Base-by-base conservation (phyloP, 2,329 filamentous ascomycete species). In the Fusarium mangiferae region DNA sequence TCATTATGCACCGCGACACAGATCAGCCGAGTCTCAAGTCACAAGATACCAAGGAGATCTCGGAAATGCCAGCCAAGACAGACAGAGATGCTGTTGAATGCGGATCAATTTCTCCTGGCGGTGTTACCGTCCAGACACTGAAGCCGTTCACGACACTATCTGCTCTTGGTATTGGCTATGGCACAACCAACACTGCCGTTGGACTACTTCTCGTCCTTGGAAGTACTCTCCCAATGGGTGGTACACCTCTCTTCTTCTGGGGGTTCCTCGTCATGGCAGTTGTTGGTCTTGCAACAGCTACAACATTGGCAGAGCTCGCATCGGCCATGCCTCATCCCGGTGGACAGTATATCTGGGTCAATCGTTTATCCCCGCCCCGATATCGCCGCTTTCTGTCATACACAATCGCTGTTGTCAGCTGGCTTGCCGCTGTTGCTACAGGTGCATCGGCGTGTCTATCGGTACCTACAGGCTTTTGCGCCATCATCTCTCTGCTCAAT, bases 301-400 rank as follows among this genome's bases (percentile, higher is more conserved):
- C 42, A 1, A 65, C 63, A 5, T 33, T 66, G 5, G 60, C 60
- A 13, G 63, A 66, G 1, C 24, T 66, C 0, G 59, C 48, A 4
- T 66, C 63, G 2, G 63, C 63, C 4, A 66, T 66, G 46, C 63
- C 63, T 17, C 59, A 66, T 45, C 59, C 63, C 1, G 63, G 63
- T 0, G 63, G 63, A 6, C 63, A 66, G 12, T 66, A 66, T 4
- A 44, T 66, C 13, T 66, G 63, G 63, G 60, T 57, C 3, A 66
- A 65, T 8, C 63, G 36, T 0, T 38, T 66, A 2, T 51, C 63
- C 18, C 41, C 60, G 6, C 33, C 48, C 5, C 38, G 12, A n/a
- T 66, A 65, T 11, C 59, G 48, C 1, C 48, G 63, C 2, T 24
- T 46, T 3, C 10, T 66, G 20, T 64, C 59, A 0, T 66, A 66